Base-by-base conservation (phyloP, 371 early-diverging fungal species). In the Smittium culicis region DNA sequence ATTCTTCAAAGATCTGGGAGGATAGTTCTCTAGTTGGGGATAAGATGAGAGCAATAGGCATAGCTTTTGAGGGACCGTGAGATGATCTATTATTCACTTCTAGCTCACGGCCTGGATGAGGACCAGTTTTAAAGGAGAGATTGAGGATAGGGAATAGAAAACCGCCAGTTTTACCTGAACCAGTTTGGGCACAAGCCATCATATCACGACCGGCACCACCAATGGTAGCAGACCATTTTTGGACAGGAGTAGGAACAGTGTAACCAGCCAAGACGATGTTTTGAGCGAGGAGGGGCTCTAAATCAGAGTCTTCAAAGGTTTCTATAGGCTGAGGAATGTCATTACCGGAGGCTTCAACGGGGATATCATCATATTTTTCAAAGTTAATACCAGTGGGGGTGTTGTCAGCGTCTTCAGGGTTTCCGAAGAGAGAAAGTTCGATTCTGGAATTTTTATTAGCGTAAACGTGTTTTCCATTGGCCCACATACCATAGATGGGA, bases 1-100 rank as follows among this genome's bases (percentile, higher is more conserved):
- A 87, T 78, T 89, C 85, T 28, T 85, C 86, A 75, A 84, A 82
- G 72, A 96, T 99, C 81, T 99, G 99, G 67, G 87, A 86, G 34
- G 98, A 94, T 69, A 99, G 85, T 79, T 99, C 99, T 74, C 99
- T 92, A 17, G 99, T 99, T 1, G 95, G 96, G 27, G 95, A 91
- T 71, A 99, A 77, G 57, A 99, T 91, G 68, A 99, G 83, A 1
- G 86, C 90, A 34, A 82, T 78, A 1, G 91, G 89, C 57, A 57
- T 57, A 20, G 57, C 57, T 25, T 57, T 57, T 57, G n/a, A 5
- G 25, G 3, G 57, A 25, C 57, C 57, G 25, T 25, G 5, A 57
- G 11, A 57, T 16, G 57, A 57, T 57, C 57, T 57, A 57, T 14
- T n/a, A 16, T 57, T 14, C 5, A 5, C 25, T 11, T 57, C 57